phyloP scores from a whole-genome alignment of 257 asterid species.

The Plantago elongata region DNA sequence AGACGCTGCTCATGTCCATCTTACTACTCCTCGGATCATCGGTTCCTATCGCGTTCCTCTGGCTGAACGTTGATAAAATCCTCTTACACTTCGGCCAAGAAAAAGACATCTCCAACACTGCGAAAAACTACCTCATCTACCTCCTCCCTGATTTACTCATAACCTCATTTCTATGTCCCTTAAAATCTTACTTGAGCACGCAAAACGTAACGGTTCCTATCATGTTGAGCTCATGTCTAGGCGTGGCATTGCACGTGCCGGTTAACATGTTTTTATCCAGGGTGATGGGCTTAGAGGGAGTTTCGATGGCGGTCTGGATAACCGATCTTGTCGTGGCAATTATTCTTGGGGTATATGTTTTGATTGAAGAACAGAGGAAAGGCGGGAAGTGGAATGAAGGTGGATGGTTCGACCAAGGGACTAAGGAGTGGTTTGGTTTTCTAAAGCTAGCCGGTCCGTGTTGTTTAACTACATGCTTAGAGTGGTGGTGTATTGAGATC shows the following conservation, averaged over 20 bases:
- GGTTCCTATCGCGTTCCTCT: constrained; percentile 52
- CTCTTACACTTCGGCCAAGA: constrained; percentile 64
- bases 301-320: constrained; percentile 82
- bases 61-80: constrained; percentile 76
- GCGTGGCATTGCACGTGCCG: constrained; percentile 56
- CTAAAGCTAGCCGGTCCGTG: constrained; percentile 62
- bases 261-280: constrained; percentile 42
- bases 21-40: constrained; percentile 37
- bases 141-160: constrained; percentile 69
- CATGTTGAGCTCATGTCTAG: constrained; percentile 64
- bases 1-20: constrained; percentile 60
- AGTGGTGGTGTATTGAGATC: constrained; percentile 95
- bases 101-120: constrained; percentile 50
- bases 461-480: constrained; percentile 83
- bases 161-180: constrained; percentile 59
- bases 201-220: constrained; percentile 63
- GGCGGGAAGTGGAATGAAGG: constrained; percentile 52
- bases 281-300: constrained; percentile 57
- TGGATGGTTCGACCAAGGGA: constrained; percentile 67
- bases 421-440: constrained; percentile 45
- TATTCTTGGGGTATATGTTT: constrained; percentile 36
- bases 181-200: constrained; percentile 62
- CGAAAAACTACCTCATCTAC: constrained; percentile 41
- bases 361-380: constrained; percentile 36
- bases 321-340: constrained; percentile 40